Conservation (phyloP, 371 early-diverging fungal genomes). For the Catenaria anguillulae region DNA sequence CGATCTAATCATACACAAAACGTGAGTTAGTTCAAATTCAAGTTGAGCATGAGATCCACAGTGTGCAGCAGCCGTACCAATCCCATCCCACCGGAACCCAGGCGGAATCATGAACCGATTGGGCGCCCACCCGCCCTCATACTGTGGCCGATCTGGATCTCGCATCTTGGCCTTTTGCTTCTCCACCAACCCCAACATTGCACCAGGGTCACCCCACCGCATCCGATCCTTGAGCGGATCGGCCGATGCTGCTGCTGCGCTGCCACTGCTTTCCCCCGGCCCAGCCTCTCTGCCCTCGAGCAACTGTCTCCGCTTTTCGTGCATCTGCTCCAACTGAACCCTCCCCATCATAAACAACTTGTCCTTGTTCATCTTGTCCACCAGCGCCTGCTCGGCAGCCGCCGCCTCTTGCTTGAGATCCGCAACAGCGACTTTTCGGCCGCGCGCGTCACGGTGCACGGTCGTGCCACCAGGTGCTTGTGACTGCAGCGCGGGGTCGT, state of each 20-base stretch:
- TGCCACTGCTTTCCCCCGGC: neutral
- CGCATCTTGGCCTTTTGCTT: neutral
- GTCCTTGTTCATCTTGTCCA: neutral
- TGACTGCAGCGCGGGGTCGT: neutral
- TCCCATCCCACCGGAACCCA: conserved; percentile 6
- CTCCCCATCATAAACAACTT: neutral
- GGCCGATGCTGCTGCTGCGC: neutral
- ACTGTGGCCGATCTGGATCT: neutral
- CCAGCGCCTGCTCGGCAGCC: neutral
- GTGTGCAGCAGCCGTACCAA: neutral
- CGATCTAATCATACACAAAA: no score
- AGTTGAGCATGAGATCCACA: neutral
- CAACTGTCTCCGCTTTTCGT: neutral
- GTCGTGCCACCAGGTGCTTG: neutral
- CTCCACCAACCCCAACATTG: neutral
- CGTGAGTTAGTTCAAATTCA: no score
- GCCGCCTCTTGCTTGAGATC: neutral
- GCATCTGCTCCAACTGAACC: neutral
- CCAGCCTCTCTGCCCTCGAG: no score
- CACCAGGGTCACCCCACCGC: conserved; percentile 6
- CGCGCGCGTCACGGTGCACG: neutral
- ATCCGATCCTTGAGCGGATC: neutral
- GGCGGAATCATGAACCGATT: conserved; percentile 2
- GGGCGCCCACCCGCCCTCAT: neutral
- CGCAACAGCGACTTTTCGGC: neutral